Base-by-base conservation (phyloP, 805 yeast genomes). In the Pichia insulana region DNA sequence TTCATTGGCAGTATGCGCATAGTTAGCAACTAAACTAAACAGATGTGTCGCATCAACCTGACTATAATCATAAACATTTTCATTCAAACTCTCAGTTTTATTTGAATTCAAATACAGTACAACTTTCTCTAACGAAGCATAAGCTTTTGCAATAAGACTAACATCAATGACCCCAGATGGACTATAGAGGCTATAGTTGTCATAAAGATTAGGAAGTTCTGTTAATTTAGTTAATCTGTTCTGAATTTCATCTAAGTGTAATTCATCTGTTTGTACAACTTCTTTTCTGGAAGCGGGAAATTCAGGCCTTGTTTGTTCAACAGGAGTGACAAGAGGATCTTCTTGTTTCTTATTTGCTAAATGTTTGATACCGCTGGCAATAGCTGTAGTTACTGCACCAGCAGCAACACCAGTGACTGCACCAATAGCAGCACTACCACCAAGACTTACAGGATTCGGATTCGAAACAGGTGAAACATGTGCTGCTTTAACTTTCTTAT, bases 1-100 rank as follows among this genome's bases (percentile, higher is more conserved):
- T 2, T 31, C 27, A 52, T 69, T 70, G 4, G 71, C 71, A n/a
- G 61, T 39, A 6, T 73, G 61, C 4, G 79, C 71, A 19, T 78
- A 60, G 39, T 63, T 58, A 0, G 83, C 71, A 26, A 76, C 69
- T 39, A 69, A 63, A 17, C 73, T 76, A 55, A 80, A 79, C 16
- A 78, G 53, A 8, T 59, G 37, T 45, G 68, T 71, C 7, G 45
- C 19, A 18, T 43, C 43, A 30, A 46, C 34, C n/a, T 42, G 34
- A 16, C n/a, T 34, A 26, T 20, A 25, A 34, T 32, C 30, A 42
- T 34, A 27, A 7, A 28, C 20, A 19, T 31, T 20, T n/a, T 30
- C 36, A 36, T 45, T 42, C 25, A 45, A 46, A 35, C 52, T 53
- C 13, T 53, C 13, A 12, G 31, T 11, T 28, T n/a, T 31, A 1